Conservation (phyloP, 148 eudicot species). For the Camellia granthamiana region DNA sequence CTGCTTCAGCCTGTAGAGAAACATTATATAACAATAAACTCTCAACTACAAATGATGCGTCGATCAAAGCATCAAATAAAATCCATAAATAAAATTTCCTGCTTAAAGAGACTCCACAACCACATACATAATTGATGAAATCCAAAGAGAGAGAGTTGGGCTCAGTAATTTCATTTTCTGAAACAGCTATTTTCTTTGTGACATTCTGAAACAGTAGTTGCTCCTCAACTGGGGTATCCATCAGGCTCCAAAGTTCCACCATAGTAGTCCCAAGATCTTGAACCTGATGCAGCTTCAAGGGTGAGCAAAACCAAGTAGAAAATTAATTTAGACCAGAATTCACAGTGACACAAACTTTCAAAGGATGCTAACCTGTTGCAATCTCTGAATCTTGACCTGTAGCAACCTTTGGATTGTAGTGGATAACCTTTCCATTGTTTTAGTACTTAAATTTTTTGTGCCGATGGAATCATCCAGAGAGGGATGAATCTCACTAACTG, state of each 20-base stretch:
- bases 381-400: constrained; percentile 55
- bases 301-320: constrained; percentile 5
- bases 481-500: constrained; percentile 50
- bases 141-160: constrained; percentile 47
- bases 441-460: constrained; percentile 37
- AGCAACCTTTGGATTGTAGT: constrained; percentile 42
- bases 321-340: not conserved
- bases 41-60: not conserved
- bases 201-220: constrained; percentile 60
- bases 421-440: constrained; percentile 50
- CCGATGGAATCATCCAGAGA: constrained; percentile 52
- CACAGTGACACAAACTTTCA: not conserved
- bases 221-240: constrained; percentile 79
- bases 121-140: constrained; percentile 48
- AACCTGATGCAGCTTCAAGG: constrained; percentile 41
- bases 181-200: constrained; percentile 62
- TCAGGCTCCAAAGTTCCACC: constrained; percentile 81
- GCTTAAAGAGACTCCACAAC: not conserved
- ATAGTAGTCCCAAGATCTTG: constrained; percentile 74
- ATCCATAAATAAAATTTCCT: not conserved
- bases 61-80: not conserved
- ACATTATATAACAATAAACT: not conserved
- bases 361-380: constrained; percentile 48
- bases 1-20: constrained; percentile 63
- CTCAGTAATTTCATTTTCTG: constrained; percentile 63